Conservation (phyloP, 1,139 yeast species). For the Lodderomyces theae region DNA sequence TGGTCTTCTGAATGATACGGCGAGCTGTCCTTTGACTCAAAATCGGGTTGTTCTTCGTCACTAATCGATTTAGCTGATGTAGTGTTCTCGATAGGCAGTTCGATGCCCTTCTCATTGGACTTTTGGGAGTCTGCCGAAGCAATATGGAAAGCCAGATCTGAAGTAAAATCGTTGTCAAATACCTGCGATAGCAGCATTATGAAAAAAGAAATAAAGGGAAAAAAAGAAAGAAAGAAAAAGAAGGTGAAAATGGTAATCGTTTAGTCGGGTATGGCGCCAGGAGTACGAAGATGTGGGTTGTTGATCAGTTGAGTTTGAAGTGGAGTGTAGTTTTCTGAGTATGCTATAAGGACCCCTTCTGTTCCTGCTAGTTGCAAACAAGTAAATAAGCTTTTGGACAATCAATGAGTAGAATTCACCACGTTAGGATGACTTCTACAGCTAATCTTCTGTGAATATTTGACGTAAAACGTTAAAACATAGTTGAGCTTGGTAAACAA, state of each 20-base stretch:
- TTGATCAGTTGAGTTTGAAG: too few relatives aligned
- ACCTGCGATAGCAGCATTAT: neutral
- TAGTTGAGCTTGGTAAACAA: neutral
- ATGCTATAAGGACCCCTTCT: too few relatives aligned
- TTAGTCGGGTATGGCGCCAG: too few relatives aligned
- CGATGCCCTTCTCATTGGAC: neutral
- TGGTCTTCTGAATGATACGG: constrained; percentile 10
- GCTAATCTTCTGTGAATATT: neutral
- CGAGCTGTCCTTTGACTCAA: neutral
- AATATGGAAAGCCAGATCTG: neutral
- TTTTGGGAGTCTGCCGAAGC: constrained; percentile 2
- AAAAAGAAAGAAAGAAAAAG: neutral
- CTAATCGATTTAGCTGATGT: constrained; percentile 4
- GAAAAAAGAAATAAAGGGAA: neutral
- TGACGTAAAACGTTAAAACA: neutral
- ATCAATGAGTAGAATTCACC: neutral
- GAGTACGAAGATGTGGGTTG: too few relatives aligned
- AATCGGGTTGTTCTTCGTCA: constrained; percentile 2
- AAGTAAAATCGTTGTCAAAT: neutral
- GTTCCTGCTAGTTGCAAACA: too few relatives aligned
- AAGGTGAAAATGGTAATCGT: too few relatives aligned
- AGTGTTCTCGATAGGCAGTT: neutral
- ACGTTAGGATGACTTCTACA: neutral
- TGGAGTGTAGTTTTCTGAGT: too few relatives aligned
- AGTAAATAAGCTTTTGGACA: too few relatives aligned